Percentiles rank a stretch among this genome's conserved stretches.
Evolutionary conservation across 2,329 filamentous ascomycete species (phyloP).

Genomic region (Apiospora pterosperma): DNA sequence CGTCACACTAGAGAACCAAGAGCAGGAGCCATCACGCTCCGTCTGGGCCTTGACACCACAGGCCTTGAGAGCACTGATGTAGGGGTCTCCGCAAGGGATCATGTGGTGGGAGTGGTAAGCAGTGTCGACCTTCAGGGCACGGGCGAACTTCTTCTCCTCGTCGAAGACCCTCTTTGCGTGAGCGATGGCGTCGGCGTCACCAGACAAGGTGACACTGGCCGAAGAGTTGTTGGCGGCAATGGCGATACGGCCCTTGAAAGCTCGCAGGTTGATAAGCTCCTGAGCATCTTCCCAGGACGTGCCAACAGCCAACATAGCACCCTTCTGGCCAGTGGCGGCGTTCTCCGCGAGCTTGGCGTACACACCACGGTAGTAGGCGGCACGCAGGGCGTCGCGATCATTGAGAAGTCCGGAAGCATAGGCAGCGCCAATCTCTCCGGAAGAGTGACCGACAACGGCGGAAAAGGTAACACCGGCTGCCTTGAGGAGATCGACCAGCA

Average conservation of each 20-base stretch:
- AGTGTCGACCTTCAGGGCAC: slow-evolving; percentile 36
- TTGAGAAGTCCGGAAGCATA: slow-evolving; percentile 44
- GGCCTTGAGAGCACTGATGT: slow-evolving; percentile 25
- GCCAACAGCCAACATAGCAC: slow-evolving; percentile 47
- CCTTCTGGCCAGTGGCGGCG: slow-evolving; percentile 18
- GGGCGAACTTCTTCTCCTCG: slow-evolving; percentile 25
- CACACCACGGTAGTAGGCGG: slow-evolving; percentile 43
- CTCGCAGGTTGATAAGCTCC: slow-evolving; percentile 13
- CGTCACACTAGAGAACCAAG: slow-evolving; percentile 39
- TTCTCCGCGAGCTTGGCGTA: slow-evolving; percentile 21
- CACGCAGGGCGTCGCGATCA: slow-evolving; percentile 36
- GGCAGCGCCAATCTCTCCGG: slow-evolving; percentile 47
- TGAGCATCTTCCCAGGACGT: slow-evolving; percentile 32
- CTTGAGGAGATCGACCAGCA: slow-evolving; percentile 28
- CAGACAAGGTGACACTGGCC: slow-evolving; percentile 33
- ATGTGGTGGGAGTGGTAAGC: slow-evolving; percentile 51
- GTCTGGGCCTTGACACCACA: slow-evolving; percentile 32
- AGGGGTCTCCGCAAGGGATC: slow-evolving; percentile 29
- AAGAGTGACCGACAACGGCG: slow-evolving; percentile 44
- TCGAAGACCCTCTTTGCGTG: slow-evolving; percentile 18
- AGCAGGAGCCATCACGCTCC: slow-evolving; percentile 25
- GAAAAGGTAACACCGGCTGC: slow-evolving; percentile 29
- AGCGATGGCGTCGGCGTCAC: slow-evolving; percentile 25
- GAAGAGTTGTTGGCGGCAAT: slow-evolving; percentile 34
- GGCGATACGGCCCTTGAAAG: slow-evolving; percentile 23